phyloP scores from a whole-genome alignment of 305 asterid genomes.

The Galium porrigens region DNA sequence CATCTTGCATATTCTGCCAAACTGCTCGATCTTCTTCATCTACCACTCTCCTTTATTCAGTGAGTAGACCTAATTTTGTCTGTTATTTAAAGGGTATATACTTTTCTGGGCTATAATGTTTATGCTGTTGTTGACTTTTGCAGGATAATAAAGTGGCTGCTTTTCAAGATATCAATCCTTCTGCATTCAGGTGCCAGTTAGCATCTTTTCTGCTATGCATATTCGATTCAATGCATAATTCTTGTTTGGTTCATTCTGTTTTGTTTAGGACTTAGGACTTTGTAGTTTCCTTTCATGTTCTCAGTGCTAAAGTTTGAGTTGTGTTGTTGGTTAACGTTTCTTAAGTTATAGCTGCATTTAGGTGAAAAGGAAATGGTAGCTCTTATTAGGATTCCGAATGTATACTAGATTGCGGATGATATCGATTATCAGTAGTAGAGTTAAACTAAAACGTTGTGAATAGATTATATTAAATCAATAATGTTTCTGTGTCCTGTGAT shows the following conservation, averaged over 20 bases:
- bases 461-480: not conserved
- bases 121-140: slow-evolving; percentile 8
- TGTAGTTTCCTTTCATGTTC: too few species aligned
- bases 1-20: slow-evolving; percentile 50
- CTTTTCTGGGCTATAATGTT: not conserved
- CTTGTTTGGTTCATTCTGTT: not conserved
- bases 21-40: slow-evolving; percentile 46
- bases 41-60: slow-evolving; percentile 46
- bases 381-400: not conserved
- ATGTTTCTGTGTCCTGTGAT: not conserved
- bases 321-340: not conserved
- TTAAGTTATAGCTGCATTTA: not conserved
- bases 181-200: slow-evolving; percentile 42
- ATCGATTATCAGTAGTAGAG: not conserved
- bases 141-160: slow-evolving; percentile 62
- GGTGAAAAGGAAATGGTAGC: not conserved
- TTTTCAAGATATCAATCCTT: slow-evolving; percentile 61
- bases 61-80: slow-evolving; percentile 16
- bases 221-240: not conserved
- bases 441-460: not conserved
- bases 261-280: too few species aligned
- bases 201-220: not conserved
- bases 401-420: not conserved
- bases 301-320: too few species aligned
- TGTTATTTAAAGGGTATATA: not conserved